A percentile compares a stretch with the other conserved stretches of the same genome.
These are phyloP conservation scores for Daldinia sp. DNA, from an alignment of 2,329 filamentous ascomycete genomes.

Conservation along the genomic window DNA sequence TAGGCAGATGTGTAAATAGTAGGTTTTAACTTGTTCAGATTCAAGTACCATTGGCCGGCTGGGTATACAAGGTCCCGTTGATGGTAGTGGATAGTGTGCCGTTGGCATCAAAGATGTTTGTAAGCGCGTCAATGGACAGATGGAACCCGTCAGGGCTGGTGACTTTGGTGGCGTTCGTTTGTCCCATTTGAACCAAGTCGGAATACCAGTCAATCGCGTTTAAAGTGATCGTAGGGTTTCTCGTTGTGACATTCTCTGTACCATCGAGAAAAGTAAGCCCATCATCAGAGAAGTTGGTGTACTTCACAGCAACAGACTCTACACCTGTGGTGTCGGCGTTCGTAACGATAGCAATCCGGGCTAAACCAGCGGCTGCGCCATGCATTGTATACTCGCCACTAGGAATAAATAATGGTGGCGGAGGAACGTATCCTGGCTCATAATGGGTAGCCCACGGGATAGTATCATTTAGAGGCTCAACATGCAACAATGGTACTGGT, in stretches of 20 bases:
- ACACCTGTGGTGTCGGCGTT: neutral
- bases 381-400: neutral
- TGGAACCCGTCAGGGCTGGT: slow-evolving; percentile 52
- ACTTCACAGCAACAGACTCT: slow-evolving; percentile 46
- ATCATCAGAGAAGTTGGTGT: slow-evolving; percentile 51
- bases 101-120: slow-evolving; percentile 52
- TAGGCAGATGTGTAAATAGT: neutral
- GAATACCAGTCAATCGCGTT: slow-evolving; percentile 48
- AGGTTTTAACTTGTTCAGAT: neutral
- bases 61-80: slow-evolving; percentile 49
- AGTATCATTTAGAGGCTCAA: slow-evolving; percentile 42
- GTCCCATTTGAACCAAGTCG: slow-evolving; percentile 48
- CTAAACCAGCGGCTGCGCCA: neutral
- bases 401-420: neutral
- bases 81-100: slow-evolving; percentile 51
- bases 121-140: slow-evolving; percentile 49
- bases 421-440: slow-evolving; percentile 32
- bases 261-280: slow-evolving; percentile 47
- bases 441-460: slow-evolving; percentile 50
- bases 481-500: slow-evolving; percentile 35
- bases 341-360: neutral
- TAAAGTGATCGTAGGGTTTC: slow-evolving; percentile 18
- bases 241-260: slow-evolving; percentile 46
- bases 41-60: slow-evolving; percentile 50
- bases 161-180: slow-evolving; percentile 47